phyloP scores from a whole-genome alignment of 129 eudicot genomes.

The Escallonia rubra region DNA sequence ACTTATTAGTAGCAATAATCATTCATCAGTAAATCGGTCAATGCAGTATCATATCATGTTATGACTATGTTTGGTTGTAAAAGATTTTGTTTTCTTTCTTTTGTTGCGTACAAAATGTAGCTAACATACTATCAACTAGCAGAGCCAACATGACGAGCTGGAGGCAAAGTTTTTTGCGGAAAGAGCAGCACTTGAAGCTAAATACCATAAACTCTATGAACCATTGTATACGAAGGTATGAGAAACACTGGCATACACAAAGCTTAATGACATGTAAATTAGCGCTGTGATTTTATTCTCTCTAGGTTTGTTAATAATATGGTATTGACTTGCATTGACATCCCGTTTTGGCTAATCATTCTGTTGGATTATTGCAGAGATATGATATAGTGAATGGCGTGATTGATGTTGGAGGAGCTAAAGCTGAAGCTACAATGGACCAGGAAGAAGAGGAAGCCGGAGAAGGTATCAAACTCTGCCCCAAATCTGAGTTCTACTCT shows the following conservation, averaged over 20 bases:
- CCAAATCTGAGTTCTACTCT: neutral
- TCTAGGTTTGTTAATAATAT: neutral
- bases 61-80: no score
- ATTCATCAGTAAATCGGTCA: neutral
- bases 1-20: neutral
- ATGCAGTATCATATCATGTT: neutral
- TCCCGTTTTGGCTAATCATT: neutral
- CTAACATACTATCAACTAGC: slow-evolving; percentile 12
- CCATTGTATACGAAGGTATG: slow-evolving; percentile 70
- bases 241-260: neutral
- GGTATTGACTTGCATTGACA: neutral
- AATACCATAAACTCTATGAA: slow-evolving; percentile 77
- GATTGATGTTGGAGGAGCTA: slow-evolving; percentile 63
- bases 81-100: neutral
- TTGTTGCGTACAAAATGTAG: neutral
- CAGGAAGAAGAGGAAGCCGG: slow-evolving; percentile 30
- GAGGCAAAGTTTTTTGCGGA: slow-evolving; percentile 85
- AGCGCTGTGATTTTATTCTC: neutral
- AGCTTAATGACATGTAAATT: neutral
- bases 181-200: slow-evolving; percentile 80
- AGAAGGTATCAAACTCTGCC: slow-evolving; percentile 36
- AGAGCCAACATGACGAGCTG: slow-evolving; percentile 76
- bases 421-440: slow-evolving; percentile 37
- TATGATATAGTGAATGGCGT: slow-evolving; percentile 79
- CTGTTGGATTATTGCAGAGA: slow-evolving; percentile 42